Evolutionary conservation across 1,139 yeast species (phyloP).

Genomic region (Pichia sp.): DNA sequence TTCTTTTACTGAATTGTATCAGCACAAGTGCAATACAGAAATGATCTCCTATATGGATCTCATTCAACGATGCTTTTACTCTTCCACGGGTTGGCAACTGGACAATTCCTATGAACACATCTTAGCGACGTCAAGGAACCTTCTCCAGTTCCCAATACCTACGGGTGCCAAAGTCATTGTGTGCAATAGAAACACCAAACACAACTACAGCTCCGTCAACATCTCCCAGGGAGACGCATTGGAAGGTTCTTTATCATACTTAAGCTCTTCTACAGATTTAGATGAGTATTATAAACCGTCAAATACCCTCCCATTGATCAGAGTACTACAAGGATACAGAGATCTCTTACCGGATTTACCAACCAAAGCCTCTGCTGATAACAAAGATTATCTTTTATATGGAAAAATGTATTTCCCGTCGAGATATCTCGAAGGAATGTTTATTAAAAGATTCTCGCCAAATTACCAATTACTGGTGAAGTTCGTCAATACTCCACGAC

Average conservation of each 20-base stretch:
- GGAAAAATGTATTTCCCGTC: slow-evolving; percentile 91
- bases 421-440: slow-evolving; percentile 81
- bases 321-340: slow-evolving; percentile 72
- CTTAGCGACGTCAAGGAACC: slow-evolving; percentile 57
- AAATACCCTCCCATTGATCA: slow-evolving; percentile 50
- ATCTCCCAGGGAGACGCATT: slow-evolving; percentile 60
- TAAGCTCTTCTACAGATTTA: slow-evolving; percentile 61
- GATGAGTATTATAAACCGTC: slow-evolving; percentile 42
- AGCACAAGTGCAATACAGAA: neutral
- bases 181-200: slow-evolving; percentile 62
- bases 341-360: slow-evolving; percentile 27
- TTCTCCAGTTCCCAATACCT: slow-evolving; percentile 73
- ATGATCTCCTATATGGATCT: slow-evolving; percentile 88
- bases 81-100: slow-evolving; percentile 65
- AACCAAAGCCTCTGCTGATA: neutral
- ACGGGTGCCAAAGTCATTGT: slow-evolving; percentile 58
- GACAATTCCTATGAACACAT: slow-evolving; percentile 71
- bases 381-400: slow-evolving; percentile 36
- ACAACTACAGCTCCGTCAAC: slow-evolving; percentile 69
- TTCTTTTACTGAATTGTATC: too few relatives aligned
- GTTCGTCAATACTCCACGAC: slow-evolving; percentile 57
- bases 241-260: slow-evolving; percentile 77
- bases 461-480: slow-evolving; percentile 61
- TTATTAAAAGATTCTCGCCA: slow-evolving; percentile 54
- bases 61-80: slow-evolving; percentile 62